These are phyloP conservation scores for Dactylellina haptotyla DNA, from an alignment of 2,329 filamentous ascomycete genomes.

Conservation along the genomic window DNA sequence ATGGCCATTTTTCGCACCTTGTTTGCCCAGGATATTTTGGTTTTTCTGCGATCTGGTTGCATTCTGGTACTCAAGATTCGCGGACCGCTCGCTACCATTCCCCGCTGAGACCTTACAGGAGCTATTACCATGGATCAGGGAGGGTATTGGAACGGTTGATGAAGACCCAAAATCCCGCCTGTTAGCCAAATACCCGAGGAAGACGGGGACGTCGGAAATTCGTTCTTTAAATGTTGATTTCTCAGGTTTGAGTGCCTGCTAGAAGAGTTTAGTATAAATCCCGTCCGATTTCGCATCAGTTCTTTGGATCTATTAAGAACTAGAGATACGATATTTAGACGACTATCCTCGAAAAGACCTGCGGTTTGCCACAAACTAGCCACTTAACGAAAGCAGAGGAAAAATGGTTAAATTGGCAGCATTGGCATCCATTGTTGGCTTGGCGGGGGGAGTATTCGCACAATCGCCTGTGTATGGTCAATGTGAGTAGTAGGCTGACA, in stretches of 20 bases:
- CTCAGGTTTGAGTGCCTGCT: too few relatives aligned
- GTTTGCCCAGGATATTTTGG: neutral
- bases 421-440: neutral
- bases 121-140: constrained; percentile 6
- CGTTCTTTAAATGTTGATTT: too few relatives aligned
- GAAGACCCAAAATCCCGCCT: too few relatives aligned
- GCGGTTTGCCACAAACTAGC: too few relatives aligned
- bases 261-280: too few relatives aligned
- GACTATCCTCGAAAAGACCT: too few relatives aligned
- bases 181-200: too few relatives aligned
- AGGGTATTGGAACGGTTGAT: neutral
- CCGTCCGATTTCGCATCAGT: too few relatives aligned
- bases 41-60: neutral
- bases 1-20: neutral
- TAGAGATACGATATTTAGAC: too few relatives aligned
- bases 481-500: neutral
- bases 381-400: neutral
- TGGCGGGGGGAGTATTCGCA: neutral
- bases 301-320: too few relatives aligned
- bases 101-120: neutral
- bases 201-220: too few relatives aligned
- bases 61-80: neutral
- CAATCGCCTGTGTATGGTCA: constrained; percentile 8
- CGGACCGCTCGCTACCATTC: constrained; percentile 10
- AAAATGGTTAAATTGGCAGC: neutral